Evolutionary conservation across 1,139 yeast species (phyloP), one percentile per base, ranked within the genome.

Genomic region (Suhomyces kunorum): DNA sequence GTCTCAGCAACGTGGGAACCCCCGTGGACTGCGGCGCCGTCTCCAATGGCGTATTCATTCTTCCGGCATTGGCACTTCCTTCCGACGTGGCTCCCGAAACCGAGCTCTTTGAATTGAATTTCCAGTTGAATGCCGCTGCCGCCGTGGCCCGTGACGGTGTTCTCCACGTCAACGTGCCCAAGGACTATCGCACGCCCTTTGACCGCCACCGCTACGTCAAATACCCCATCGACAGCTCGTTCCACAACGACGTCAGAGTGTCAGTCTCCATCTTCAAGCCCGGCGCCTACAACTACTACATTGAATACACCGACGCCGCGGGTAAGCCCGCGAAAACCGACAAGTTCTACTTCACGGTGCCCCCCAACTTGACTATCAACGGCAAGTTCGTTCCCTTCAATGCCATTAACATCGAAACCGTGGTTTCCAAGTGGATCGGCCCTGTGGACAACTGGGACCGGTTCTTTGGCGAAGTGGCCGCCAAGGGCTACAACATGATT

Each of bases 361-460:
- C 92, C 2, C 95, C 97, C 4, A 79, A 82, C 18, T 73, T 92
- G 45, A 65, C 68, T 32, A 67, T 87, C 43, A 72, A 78, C 38
- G 80, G 69, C 28, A 60, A 71, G 22, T 80, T 74, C 50, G 55
- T 90, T 16, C 83, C 92, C 1, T 75, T 90, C 55, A 87, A 90
- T 55, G 76, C 90, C n/a, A 74, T 92, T 49, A 83, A 87, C 39
- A 71, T 92, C 56, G 94, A 90, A 61, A 80, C 96, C 2, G 83
- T 92, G 27, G 79, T 92, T 8, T 87, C 96, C 32, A 92, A 92
- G 65, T 88, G 96, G 94, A 78, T 89, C 66, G 97, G 97, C 1
- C 76, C 80, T 8, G 64, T 71, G 51, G 57, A 54, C 32, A 58
- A 50, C 36, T 92, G 98, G 98, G 78, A 79, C 43, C 58, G 66